phyloP scores from a whole-genome alignment of 2,329 filamentous ascomycete genomes.

The Colletotrichum tropicicola region DNA sequence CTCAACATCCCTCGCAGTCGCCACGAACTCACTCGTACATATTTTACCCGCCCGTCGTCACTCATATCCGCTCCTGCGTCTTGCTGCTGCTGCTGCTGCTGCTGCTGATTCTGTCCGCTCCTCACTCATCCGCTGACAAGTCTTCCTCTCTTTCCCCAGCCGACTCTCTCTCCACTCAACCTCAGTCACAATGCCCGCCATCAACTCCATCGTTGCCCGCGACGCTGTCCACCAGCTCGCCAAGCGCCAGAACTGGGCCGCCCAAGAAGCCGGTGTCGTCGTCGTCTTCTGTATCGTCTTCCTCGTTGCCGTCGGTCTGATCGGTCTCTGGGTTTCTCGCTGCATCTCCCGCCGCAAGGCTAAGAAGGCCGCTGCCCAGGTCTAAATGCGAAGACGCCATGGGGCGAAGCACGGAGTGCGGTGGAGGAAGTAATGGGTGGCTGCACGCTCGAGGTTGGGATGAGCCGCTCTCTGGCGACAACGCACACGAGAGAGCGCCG shows the following conservation, averaged over 20 bases:
- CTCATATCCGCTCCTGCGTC: background rate
- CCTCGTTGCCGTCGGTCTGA: constrained; percentile 45
- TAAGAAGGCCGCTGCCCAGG: constrained; percentile 33
- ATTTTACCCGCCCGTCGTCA: constrained; percentile 14
- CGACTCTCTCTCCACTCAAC: constrained; percentile 26
- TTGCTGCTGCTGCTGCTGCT: background rate
- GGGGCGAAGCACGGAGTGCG: background rate
- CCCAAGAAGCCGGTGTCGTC: constrained; percentile 48
- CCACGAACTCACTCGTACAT: constrained; percentile 24
- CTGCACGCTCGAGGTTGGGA: background rate
- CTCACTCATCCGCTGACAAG: constrained; percentile 4
- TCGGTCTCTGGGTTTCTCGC: constrained; percentile 43
- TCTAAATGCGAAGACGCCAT: background rate
- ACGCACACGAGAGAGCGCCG: background rate
- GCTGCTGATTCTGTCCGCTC: background rate
- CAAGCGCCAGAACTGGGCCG: constrained; percentile 53
- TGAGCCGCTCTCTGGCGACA: background rate
- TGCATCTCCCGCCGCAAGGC: constrained; percentile 41
- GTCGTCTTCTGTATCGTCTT: constrained; percentile 54
- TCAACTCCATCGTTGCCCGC: constrained; percentile 48
- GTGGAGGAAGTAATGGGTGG: constrained; percentile 6
- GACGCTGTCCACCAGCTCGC: constrained; percentile 47
- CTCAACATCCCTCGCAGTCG: background rate
- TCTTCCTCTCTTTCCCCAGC: background rate
- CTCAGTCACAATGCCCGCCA: constrained; percentile 50